Evolutionary conservation across 2,329 filamentous ascomycete species (phyloP), one percentile per base, ranked within the genome.

Genomic region (Aureobasidium sp.): DNA sequence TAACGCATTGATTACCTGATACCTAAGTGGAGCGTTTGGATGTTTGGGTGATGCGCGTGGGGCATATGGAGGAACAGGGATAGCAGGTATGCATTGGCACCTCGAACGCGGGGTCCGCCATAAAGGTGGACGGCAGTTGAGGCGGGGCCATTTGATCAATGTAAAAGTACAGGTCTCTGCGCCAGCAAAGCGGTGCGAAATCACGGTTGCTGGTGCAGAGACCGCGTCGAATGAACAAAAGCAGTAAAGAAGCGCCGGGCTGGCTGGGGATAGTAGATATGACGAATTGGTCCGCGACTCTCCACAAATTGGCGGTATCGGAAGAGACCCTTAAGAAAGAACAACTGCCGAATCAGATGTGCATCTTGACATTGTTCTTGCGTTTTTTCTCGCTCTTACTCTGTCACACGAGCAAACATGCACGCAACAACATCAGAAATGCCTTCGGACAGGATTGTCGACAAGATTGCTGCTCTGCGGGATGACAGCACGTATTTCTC

Each of bases 381-480:
- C 52, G 17, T 20, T 44, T 56, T 44, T 57, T 46, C 27, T 6
- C 20, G 2, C 32, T 13, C n/a, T 5, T 41, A 17, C 34, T 1
- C 36, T 26, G 46, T 41, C 57, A 51, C 44, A 60, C 57, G 55
- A 41, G 44, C 57, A 50, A 37, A 20, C 46, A 62, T 42, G 47
- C 60, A 55, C 34, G 41, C 37, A n/a, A 53, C 59, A 61, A 34
- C 23, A 48, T 50, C 60, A 47, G 50, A 55, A 8, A 48, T 29
- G 50, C 8, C 42, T 39, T 44, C 57, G 87, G 88, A 91, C 79
- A 94, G 90, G 78, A 92, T 97, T 73, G 96, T 91, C 66, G 89
- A 95, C 81, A 96, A 96, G 82, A 93, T 97, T 73, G 89, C 90
- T 77, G 90, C 91, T 65, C 79, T 99, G 78, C 89, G 90, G 75